phyloP scores from a whole-genome alignment of 1,284 basidiomycete species.

The Vanrija pseudolonga region DNA sequence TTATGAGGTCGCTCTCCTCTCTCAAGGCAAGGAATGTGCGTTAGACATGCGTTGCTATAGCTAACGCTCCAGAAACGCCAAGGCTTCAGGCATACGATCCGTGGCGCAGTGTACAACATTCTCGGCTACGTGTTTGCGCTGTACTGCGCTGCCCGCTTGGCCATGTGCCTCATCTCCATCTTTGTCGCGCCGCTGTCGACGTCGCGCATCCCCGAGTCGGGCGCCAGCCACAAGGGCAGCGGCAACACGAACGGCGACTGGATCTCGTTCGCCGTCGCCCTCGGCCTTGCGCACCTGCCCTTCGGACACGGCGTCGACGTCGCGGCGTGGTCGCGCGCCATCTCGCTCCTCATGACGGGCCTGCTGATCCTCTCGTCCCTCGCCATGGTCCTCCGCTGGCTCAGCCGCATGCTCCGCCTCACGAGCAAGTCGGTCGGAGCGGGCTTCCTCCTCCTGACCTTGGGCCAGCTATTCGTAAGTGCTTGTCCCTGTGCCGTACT shows the following conservation, averaged over 20 bases:
- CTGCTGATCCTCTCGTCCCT: conserved; percentile 43
- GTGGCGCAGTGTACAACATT: conserved; percentile 40
- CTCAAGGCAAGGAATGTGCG: conserved; percentile 42
- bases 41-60: background rate
- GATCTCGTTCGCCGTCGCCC: conserved; percentile 48
- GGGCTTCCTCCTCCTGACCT: conserved; percentile 44
- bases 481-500: no score
- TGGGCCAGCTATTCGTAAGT: conserved; percentile 43
- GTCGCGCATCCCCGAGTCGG: conserved; percentile 11
- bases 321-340: conserved; percentile 39
- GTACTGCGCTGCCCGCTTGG: conserved; percentile 46
- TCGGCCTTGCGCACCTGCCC: conserved; percentile 40
- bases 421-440: conserved; percentile 48
- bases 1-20: conserved; percentile 31
- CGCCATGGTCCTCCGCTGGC: conserved; percentile 45
- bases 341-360: conserved; percentile 47
- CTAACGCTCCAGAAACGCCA: conserved; percentile 29
- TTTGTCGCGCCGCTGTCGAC: conserved; percentile 36
- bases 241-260: conserved; percentile 49
- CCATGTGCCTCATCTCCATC: conserved; percentile 46
- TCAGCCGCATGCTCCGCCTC: conserved; percentile 43
- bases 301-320: conserved; percentile 42
- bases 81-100: conserved; percentile 41
- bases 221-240: conserved; percentile 18
- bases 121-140: conserved; percentile 45